Evolutionary conservation across 257 asterid species (phyloP).

Genomic region (Forsythia viridissima): DNA sequence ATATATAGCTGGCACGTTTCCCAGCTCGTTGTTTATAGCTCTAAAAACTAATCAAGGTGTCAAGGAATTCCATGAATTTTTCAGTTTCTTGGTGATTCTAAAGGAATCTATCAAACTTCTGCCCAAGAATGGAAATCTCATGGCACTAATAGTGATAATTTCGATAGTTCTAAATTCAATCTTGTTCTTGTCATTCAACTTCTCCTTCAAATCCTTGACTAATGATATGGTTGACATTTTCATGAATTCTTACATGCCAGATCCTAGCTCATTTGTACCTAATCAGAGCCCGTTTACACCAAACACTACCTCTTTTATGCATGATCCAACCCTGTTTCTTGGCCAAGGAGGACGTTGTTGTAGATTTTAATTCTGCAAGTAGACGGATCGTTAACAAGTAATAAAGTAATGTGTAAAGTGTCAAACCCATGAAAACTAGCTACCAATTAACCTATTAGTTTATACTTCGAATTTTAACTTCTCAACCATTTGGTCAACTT

Average conservation of each 20-base stretch:
- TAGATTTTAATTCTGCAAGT: too few species aligned
- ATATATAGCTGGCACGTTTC: too few species aligned
- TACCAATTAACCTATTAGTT: too few species aligned
- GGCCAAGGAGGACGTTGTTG: neutral
- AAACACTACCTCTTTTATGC: neutral
- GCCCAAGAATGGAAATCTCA: constrained; percentile 41
- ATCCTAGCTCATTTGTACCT: constrained; percentile 13
- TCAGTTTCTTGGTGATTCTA: constrained; percentile 27
- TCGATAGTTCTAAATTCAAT: constrained; percentile 19
- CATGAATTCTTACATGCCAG: neutral
- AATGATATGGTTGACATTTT: neutral
- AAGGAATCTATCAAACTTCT: constrained; percentile 35
- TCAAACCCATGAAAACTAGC: too few species aligned
- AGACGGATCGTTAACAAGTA: too few species aligned
- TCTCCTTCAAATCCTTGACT: constrained; percentile 19
- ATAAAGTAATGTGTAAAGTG: too few species aligned
- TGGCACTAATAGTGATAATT: constrained; percentile 21
- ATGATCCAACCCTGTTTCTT: neutral
- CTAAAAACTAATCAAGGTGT: neutral
- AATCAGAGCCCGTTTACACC: constrained; percentile 12
- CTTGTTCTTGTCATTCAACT: constrained; percentile 11
- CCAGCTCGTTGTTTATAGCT: too few species aligned
- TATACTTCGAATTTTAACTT: too few species aligned
- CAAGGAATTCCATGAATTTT: constrained; percentile 18
- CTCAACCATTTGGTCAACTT: too few species aligned